These are phyloP conservation scores for Syncephalastrum contaminatum DNA, from an alignment of 371 early-diverging fungal genomes.

Conservation along the genomic window DNA sequence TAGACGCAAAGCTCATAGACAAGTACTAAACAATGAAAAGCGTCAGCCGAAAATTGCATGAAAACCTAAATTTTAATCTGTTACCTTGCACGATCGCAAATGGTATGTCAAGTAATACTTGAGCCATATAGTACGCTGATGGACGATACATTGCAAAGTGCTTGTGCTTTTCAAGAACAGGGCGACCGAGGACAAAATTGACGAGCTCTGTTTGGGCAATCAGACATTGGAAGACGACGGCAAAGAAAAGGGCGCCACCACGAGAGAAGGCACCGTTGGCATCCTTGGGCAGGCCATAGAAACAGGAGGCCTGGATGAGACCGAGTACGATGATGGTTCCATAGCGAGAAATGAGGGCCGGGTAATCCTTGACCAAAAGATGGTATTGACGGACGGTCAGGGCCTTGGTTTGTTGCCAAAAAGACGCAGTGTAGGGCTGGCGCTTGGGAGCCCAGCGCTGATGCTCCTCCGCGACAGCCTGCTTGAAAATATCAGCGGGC, in stretches of 20 bases:
- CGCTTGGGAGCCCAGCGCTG: conserved; percentile 52
- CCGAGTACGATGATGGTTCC: conserved; percentile 62
- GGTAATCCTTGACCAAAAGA: conserved; percentile 49
- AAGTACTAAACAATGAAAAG: conserved; percentile 12
- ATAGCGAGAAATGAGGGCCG: conserved; percentile 55
- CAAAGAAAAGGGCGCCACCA: conserved; percentile 68
- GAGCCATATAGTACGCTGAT: conserved; percentile 59
- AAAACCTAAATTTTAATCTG: conserved; percentile 13
- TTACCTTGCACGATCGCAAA: conserved; percentile 41
- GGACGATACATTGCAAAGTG: conserved; percentile 66
- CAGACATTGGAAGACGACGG: conserved; percentile 56
- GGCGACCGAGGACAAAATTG: conserved; percentile 53
- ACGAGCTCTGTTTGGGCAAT: conserved; percentile 54
- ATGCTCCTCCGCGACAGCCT: conserved; percentile 53
- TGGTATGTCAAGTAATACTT: conserved; percentile 45
- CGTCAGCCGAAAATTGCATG: neutral
- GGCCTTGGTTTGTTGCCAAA: conserved; percentile 58
- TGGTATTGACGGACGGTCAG: conserved; percentile 63
- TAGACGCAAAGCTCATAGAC: conserved; percentile 34
- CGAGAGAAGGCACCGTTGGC: conserved; percentile 67
- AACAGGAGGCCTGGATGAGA: conserved; percentile 69
- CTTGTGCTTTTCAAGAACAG: conserved; percentile 67
- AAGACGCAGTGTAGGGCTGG: conserved; percentile 63
- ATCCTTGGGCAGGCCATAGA: conserved; percentile 51
- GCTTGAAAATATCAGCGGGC: conserved; percentile 47